Percentiles rank a stretch among this genome's conserved stretches.
These are phyloP conservation scores for Hsuehochloa calcarea DNA, from an alignment of 176 grass and related monocot species.

Conservation along the genomic window DNA sequence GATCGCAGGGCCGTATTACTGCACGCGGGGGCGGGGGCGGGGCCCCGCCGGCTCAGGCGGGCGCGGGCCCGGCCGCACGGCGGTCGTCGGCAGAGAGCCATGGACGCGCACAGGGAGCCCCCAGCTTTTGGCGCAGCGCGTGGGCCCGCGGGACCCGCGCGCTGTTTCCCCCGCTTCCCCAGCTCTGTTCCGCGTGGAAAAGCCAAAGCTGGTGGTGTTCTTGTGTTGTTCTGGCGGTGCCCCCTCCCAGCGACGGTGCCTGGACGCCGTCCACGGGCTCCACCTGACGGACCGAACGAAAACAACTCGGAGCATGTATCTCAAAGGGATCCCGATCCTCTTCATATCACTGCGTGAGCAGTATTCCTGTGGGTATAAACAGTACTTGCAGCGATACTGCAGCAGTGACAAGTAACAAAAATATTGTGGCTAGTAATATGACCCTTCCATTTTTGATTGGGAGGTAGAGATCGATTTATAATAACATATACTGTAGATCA, in stretches of 20 bases:
- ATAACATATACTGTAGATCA: too few relatives aligned
- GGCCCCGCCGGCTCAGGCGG: not conserved
- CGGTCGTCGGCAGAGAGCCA: slow-evolving; percentile 49
- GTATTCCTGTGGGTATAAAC: too few relatives aligned
- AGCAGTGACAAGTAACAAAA: too few relatives aligned
- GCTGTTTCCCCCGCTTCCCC: not conserved
- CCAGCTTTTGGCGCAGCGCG: slow-evolving; percentile 31
- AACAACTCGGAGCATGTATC: not conserved
- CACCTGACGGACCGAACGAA: not conserved
- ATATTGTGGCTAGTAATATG: too few relatives aligned
- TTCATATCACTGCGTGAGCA: too few relatives aligned
- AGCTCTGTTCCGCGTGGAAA: not conserved
- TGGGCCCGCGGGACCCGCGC: not conserved
- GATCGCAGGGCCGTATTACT: not conserved
- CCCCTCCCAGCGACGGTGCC: not conserved
- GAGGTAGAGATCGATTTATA: too few relatives aligned
- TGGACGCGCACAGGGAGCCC: slow-evolving; percentile 5
- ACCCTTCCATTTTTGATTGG: too few relatives aligned
- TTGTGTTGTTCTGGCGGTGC: not conserved
- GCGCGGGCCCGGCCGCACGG: slow-evolving; percentile 36
- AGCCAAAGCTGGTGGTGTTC: slow-evolving; percentile 14
- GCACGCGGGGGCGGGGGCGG: too few relatives aligned
- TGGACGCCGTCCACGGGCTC: slow-evolving; percentile 13
- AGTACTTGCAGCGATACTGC: too few relatives aligned
- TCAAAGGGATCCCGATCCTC: too few relatives aligned